Conservation (phyloP, 495 filamentous ascomycete genomes). For the Lindgomyces ingoldianus region DNA sequence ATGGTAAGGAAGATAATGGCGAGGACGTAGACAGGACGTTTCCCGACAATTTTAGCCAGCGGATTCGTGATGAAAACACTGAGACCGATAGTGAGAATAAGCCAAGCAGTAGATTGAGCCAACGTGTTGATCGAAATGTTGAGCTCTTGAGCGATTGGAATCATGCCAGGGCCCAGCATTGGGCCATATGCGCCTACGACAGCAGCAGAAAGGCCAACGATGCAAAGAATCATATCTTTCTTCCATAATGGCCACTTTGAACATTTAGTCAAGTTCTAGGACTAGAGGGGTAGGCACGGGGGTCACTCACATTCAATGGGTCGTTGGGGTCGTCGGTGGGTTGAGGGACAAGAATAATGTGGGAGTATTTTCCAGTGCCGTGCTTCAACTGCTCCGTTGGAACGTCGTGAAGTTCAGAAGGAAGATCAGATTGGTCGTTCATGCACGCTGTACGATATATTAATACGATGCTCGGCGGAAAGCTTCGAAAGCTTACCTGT, state of each 20-base stretch:
- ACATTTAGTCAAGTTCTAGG: not conserved
- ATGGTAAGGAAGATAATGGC: conserved; percentile 60
- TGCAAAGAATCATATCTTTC: conserved; percentile 56
- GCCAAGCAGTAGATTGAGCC: conserved; percentile 51
- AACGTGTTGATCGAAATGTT: conserved; percentile 47
- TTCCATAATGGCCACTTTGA: conserved; percentile 54
- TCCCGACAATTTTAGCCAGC: conserved; percentile 64
- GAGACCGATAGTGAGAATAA: conserved; percentile 55
- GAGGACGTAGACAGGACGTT: conserved; percentile 62
- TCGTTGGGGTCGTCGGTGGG: conserved; percentile 20
- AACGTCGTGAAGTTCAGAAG: conserved; percentile 5
- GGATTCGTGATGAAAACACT: conserved; percentile 63
- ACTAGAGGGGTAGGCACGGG: not conserved
- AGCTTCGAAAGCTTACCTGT: not conserved
- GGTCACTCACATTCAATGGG: conserved; percentile 9
- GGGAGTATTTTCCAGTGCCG: conserved; percentile 6
- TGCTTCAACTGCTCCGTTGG: conserved; percentile 16
- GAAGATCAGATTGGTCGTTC: conserved; percentile 17
- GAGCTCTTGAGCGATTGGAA: conserved; percentile 49
- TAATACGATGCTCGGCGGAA: not conserved
- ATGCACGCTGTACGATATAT: conserved; percentile 1
- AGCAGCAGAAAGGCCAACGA: conserved; percentile 56
- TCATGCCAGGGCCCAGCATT: conserved; percentile 53
- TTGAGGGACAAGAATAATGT: conserved; percentile 12
- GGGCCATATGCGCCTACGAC: conserved; percentile 59